Percentiles rank a stretch among this genome's conserved stretches.
Conservation (phyloP, 148 eudicot genomes). For the Amaranthus cruentus region DNA sequence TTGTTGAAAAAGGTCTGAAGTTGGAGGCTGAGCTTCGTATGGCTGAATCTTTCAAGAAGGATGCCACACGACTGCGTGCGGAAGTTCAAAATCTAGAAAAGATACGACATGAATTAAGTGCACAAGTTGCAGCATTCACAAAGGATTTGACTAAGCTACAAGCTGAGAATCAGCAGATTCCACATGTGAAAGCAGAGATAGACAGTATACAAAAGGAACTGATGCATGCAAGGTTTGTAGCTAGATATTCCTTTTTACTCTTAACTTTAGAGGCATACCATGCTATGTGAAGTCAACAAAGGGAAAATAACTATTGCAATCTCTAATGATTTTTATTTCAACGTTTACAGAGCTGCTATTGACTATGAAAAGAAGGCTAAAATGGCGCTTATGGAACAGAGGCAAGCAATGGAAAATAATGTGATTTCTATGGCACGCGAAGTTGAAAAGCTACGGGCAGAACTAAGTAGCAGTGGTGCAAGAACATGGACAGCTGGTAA, state of each 20-base stretch:
- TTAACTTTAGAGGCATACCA: neutral
- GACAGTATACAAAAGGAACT: conserved; percentile 79
- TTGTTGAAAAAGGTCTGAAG: conserved; percentile 72
- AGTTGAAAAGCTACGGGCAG: conserved; percentile 86
- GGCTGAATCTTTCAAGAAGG: conserved; percentile 65
- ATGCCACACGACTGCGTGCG: conserved; percentile 52
- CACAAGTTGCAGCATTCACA: conserved; percentile 63
- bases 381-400: conserved; percentile 80
- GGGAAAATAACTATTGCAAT: neutral
- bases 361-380: conserved; percentile 91
- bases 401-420: conserved; percentile 83
- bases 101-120: conserved; percentile 57
- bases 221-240: conserved; percentile 74
- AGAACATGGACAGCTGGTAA: conserved; percentile 81
- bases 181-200: conserved; percentile 57
- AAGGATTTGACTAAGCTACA: conserved; percentile 61
- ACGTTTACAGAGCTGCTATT: conserved; percentile 51
- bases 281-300: neutral
- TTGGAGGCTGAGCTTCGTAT: conserved; percentile 87
- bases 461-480: conserved; percentile 48
- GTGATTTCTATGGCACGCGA: conserved; percentile 92
- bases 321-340: conserved; percentile 7
- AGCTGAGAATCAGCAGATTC: conserved; percentile 76
- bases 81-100: conserved; percentile 71
- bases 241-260: neutral